Conservation (phyloP, 2,329 filamentous ascomycete species). For the Talaromyces sp. region DNA sequence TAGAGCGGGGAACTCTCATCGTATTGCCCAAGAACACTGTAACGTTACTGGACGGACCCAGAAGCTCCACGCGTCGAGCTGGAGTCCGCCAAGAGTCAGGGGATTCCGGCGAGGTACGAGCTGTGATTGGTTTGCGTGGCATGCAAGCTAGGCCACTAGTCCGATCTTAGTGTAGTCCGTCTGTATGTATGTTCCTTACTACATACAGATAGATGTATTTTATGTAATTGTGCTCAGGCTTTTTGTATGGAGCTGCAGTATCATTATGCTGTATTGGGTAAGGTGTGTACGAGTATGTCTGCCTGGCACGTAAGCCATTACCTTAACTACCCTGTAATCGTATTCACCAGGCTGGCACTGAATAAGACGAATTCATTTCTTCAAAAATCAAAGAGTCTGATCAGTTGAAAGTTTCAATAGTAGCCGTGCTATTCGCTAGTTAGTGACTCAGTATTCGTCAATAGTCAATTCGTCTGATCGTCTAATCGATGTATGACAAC, state of each 20-base stretch:
- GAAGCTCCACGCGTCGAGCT: constrained; percentile 13
- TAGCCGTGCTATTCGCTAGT: not conserved
- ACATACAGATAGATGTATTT: constrained; percentile 2
- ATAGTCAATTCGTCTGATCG: not conserved
- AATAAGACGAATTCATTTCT: not conserved
- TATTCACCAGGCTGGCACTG: not conserved
- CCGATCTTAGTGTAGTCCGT: not conserved
- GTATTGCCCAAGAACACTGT: not conserved
- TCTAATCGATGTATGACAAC: not conserved
- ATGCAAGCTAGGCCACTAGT: not conserved
- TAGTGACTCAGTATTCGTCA: not conserved
- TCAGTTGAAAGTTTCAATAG: not conserved
- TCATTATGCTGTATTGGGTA: not conserved
- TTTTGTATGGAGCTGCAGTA: not conserved
- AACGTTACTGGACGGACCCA: not conserved
- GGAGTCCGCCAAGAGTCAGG: constrained; percentile 14
- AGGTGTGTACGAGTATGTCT: not conserved
- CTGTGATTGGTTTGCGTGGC: not conserved
- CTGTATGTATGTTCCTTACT: not conserved
- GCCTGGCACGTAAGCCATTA: not conserved
- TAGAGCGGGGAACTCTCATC: not conserved
- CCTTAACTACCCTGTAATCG: not conserved
- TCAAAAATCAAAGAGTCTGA: not conserved
- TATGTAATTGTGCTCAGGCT: not conserved
- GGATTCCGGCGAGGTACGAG: not conserved